These are phyloP conservation scores for Paspalum vaginatum DNA, from an alignment of 176 grass and related monocot genomes.

Conservation along the genomic window DNA sequence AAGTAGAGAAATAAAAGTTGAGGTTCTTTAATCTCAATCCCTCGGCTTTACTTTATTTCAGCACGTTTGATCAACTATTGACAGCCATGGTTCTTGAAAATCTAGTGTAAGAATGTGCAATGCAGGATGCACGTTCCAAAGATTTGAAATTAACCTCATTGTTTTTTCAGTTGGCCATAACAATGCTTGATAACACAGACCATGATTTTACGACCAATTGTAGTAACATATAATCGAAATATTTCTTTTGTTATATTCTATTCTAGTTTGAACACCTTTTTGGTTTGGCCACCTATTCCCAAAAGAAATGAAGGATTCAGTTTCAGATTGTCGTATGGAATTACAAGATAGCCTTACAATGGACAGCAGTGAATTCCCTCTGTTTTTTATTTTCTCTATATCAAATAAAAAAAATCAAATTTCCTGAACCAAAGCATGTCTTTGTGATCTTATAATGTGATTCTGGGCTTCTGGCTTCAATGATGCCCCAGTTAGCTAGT, in stretches of 20 bases:
- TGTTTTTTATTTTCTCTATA: slow-evolving; percentile 1
- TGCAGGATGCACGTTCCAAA: background rate
- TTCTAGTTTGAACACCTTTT: slow-evolving; percentile 11
- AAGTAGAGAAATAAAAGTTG: background rate
- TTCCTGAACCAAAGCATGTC: background rate
- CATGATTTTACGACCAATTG: background rate
- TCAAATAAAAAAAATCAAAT: background rate
- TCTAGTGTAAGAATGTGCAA: background rate
- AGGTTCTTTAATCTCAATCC: background rate
- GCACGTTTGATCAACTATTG: background rate
- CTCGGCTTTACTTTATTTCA: slow-evolving; percentile 12
- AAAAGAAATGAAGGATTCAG: background rate
- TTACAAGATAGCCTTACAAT: slow-evolving; percentile 11
- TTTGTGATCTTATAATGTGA: background rate
- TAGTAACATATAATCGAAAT: background rate
- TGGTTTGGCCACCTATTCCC: background rate
- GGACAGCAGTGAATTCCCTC: background rate
- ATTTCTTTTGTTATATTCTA: slow-evolving; percentile 10
- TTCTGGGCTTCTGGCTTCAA: slow-evolving; percentile 3
- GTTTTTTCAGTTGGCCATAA: background rate
- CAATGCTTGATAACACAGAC: background rate
- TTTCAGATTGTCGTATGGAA: background rate
- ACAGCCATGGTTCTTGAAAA: background rate
- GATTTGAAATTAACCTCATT: background rate
- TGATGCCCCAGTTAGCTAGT: background rate